Conservation (phyloP, 2,329 filamentous ascomycete genomes). For the Alternaria longipes region DNA sequence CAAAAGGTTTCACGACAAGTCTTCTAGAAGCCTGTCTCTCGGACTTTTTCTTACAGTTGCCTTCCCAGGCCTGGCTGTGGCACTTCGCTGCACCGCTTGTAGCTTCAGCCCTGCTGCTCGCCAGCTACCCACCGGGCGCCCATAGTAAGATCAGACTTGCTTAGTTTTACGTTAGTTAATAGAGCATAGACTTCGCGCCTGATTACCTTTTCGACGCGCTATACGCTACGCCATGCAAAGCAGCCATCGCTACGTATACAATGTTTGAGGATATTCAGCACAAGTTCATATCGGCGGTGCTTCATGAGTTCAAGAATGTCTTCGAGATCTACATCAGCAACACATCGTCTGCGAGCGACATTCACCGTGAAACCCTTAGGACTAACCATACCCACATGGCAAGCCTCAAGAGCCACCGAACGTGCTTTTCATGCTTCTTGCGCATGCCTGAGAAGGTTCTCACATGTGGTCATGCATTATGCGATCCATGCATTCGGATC, state of each 20-base stretch:
- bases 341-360: not conserved
- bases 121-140: slow-evolving; percentile 32
- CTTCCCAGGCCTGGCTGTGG: slow-evolving; percentile 33
- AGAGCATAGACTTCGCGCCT: slow-evolving; percentile 16
- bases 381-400: slow-evolving; percentile 15
- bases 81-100: slow-evolving; percentile 34
- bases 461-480: slow-evolving; percentile 22
- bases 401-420: slow-evolving; percentile 18
- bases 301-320: not conserved
- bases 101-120: slow-evolving; percentile 34
- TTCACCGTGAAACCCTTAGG: slow-evolving; percentile 4
- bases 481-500: slow-evolving; percentile 17
- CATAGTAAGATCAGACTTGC: slow-evolving; percentile 26
- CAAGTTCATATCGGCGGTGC: slow-evolving; percentile 12
- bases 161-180: not conserved
- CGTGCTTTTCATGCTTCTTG: slow-evolving; percentile 27
- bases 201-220: slow-evolving; percentile 16
- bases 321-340: not conserved
- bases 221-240: slow-evolving; percentile 12
- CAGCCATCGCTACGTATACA: slow-evolving; percentile 17
- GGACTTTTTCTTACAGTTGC: slow-evolving; percentile 27
- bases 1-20: no score
- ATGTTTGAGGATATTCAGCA: slow-evolving; percentile 6
- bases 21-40: no score
- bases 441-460: slow-evolving; percentile 27